Percentiles rank a stretch among this genome's conserved stretches.
phyloP scores from a whole-genome alignment of 2,329 filamentous ascomycete species.

The Simplicillium aogashimaense region DNA sequence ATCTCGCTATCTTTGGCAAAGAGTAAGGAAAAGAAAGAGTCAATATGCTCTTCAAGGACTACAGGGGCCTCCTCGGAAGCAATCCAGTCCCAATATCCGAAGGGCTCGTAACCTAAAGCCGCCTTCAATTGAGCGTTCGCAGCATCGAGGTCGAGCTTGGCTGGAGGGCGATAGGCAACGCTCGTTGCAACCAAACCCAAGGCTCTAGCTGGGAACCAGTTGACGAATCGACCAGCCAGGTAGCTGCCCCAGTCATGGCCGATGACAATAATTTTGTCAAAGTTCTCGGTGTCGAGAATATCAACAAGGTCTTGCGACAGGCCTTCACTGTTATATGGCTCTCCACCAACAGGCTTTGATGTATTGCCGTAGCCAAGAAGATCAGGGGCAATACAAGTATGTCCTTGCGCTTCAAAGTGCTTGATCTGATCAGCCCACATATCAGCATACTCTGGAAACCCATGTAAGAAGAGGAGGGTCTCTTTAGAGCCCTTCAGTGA shows the following conservation, averaged over 20 bases:
- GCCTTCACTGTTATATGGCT: conserved; percentile 23
- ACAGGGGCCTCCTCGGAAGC: conserved; percentile 26
- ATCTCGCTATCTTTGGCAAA: background rate
- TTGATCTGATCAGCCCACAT: conserved; percentile 32
- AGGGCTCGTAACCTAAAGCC: conserved; percentile 23
- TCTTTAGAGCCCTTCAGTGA: conserved; percentile 15
- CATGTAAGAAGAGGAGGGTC: conserved; percentile 33
- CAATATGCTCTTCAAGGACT: background rate
- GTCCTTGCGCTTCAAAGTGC: conserved; percentile 22
- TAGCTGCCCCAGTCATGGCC: conserved; percentile 40
- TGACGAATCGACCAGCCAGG: conserved; percentile 28
- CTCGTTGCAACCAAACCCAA: conserved; percentile 30
- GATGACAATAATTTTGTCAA: conserved; percentile 25
- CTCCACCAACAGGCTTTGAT: conserved; percentile 27
- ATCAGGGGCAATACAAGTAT: conserved; percentile 27
- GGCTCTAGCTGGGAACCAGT: conserved; percentile 28
- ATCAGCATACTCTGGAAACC: conserved; percentile 35
- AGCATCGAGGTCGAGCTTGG: conserved; percentile 23
- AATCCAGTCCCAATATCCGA: conserved; percentile 37
- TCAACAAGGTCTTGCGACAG: conserved; percentile 26
- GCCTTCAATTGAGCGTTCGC: conserved; percentile 19
- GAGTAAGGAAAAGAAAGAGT: background rate
- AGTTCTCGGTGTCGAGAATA: conserved; percentile 26
- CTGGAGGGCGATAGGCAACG: conserved; percentile 27
- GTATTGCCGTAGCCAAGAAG: conserved; percentile 27